phyloP scores from a whole-genome alignment of 2,329 filamentous ascomycete species.

The Monilinia aucupariae region DNA sequence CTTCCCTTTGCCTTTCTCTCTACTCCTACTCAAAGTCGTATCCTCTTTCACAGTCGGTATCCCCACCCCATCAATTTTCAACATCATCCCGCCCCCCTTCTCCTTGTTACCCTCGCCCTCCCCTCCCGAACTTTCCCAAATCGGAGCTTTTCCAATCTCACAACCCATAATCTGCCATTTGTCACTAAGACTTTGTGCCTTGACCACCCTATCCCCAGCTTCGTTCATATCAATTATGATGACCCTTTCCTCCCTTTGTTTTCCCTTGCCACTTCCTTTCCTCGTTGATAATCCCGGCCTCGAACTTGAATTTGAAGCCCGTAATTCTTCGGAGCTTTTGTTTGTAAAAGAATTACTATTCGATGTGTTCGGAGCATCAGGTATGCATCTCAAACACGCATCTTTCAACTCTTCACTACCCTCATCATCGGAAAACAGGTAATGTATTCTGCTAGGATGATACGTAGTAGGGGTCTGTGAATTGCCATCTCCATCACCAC shows the following conservation, averaged over 20 bases:
- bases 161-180: slow-evolving; percentile 64
- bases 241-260: slow-evolving; percentile 37
- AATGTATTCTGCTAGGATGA: slow-evolving; percentile 75
- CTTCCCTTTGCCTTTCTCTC: slow-evolving; percentile 11
- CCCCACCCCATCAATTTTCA: slow-evolving; percentile 53
- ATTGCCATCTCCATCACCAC: background rate
- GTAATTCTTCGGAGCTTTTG: background rate
- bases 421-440: slow-evolving; percentile 91
- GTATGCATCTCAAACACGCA: slow-evolving; percentile 44
- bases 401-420: slow-evolving; percentile 64
- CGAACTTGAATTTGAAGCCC: background rate
- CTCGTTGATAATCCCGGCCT: background rate
- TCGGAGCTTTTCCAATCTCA: slow-evolving; percentile 53
- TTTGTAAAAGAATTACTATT: slow-evolving; percentile 3
- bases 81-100: slow-evolving; percentile 43
- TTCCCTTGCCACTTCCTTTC: slow-evolving; percentile 5
- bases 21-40: slow-evolving; percentile 7
- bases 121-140: slow-evolving; percentile 50
- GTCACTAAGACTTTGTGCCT: slow-evolving; percentile 65
- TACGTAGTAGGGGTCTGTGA: slow-evolving; percentile 62
- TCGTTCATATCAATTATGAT: slow-evolving; percentile 52
- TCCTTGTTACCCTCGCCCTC: slow-evolving; percentile 17
- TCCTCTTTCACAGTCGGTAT: slow-evolving; percentile 17
- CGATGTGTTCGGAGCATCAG: background rate
- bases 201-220: slow-evolving; percentile 51